Evolutionary conservation across 176 grass and related monocot species (phyloP), one percentile per base, ranked within the genome.

Genomic region (Triticum timopheevii): DNA sequence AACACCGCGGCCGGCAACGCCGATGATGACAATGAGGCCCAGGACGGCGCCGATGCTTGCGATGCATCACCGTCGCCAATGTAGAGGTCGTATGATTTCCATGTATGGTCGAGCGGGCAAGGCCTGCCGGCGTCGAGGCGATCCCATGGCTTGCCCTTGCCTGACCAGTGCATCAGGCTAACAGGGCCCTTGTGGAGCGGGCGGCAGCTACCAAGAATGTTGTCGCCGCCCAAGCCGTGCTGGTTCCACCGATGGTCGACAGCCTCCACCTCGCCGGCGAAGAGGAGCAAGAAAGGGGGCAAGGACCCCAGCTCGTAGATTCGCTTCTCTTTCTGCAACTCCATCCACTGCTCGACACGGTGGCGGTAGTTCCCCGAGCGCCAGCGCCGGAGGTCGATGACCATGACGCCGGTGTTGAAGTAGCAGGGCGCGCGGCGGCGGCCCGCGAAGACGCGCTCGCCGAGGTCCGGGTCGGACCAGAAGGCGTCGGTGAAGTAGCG

Each of bases 181-280:
- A 97, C 95, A 4, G 92, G 92, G 0, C 95, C 95, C 15, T 93
- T 84, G 49, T 97, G 95, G n/a, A 97, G 85, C 0, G 95, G 95
- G 20, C 95, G 92, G 77, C 95, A 97, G 89, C 92, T 92, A 10
- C 95, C 90, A 49, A 90, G 69, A 2, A 97, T 52, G 85, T 99
- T 99, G 90, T 99, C 94, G 17, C 97, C 97, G 12, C 97, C 97
- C 39, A 99, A 70, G 44, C 97, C 97, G 62, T 99, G 97, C 82
- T 96, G 94, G 83, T 99, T 99, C 97, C 97, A 99, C 9, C 97
- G 42, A 19, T 96, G 97, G 54, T 99, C 92, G 27, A 98, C 96
- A 4, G 85, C 91, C 86, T 95, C 91, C 13, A 98, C 86, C 83
- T 94, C 93, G 13, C 96, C 96, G 69, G 96, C 89, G 62, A 98